Base-by-base conservation (phyloP, 2,329 filamentous ascomycete species). In the Ustilaginoidea virens region DNA sequence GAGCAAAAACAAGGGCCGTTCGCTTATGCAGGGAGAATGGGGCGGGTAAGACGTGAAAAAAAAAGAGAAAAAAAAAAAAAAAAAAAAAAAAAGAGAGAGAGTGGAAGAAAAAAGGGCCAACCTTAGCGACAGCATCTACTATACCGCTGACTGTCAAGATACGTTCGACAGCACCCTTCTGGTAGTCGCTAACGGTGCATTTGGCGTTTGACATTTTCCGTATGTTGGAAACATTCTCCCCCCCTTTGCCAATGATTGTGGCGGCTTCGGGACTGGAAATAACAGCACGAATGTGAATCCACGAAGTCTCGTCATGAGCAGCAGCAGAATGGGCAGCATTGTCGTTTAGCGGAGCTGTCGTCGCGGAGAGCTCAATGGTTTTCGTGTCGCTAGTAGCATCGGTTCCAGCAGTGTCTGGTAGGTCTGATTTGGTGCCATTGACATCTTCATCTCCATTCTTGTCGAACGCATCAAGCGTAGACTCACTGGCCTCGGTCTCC, bases 101-200 rank as follows among this genome's bases (percentile, higher is more conserved):
- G 13, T 24, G n/a, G 9, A 16, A 25, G 18, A 6, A 9, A 22
- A 25, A 14, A 11, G 10, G 30, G 29, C 63, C 44, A 63, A 87
- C 83, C 74, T 98, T 98, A 43, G 90, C 90, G 40, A 86, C 86
- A 43, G 87, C 87, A 60, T 98, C 90, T 42, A 96, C 87, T 40
- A 83, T 78, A 37, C 90, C 90, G 55, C 87, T 96, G 36, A 98
- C 90, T 18, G 90, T 98, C 47, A 98, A 66, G 47, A 98, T 94
- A 51, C 90, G 82, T 63, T 98, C 90, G 19, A 96, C 86, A 31
- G 90, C 90, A 40, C 90, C 90, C 49, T 92, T 83, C 43, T 92
- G 81, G 49, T 96, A 98, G 58, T 98, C 90, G 60, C 86, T 94
- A 43, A 98, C 90, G 27, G 90, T 98, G 63, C 90, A 98, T 61